Evolutionary conservation across 1,139 yeast species (phyloP).

Genomic region (Yamadazyma epiphylla): DNA sequence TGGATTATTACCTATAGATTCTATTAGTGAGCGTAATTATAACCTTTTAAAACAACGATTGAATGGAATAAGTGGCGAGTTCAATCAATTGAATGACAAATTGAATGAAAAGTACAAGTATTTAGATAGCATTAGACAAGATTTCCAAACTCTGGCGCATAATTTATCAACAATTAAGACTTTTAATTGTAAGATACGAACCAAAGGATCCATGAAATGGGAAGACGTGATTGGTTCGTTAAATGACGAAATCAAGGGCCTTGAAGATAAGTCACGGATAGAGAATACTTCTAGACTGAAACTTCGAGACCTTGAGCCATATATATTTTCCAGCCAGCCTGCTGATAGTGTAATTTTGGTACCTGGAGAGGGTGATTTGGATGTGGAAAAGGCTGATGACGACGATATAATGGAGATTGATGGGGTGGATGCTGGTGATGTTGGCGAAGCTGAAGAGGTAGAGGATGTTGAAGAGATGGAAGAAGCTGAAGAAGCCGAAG

Average conservation of each 20-base stretch:
- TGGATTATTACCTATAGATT: constrained; percentile 31
- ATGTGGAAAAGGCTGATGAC: constrained; percentile 18
- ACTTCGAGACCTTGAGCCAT: constrained; percentile 44
- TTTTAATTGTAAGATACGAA: constrained; percentile 6
- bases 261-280: constrained; percentile 27
- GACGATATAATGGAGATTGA: constrained; percentile 7
- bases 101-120: constrained; percentile 18
- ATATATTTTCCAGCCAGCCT: constrained; percentile 44
- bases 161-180: not conserved
- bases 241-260: constrained; percentile 24
- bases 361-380: constrained; percentile 2
- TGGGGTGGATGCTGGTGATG: constrained; percentile 1
- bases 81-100: not conserved
- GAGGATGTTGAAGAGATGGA: not conserved
- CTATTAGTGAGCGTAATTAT: not conserved
- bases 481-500: constrained; percentile 6
- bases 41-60: not conserved
- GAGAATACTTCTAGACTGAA: constrained; percentile 34
- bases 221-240: constrained; percentile 21
- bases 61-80: too few species aligned
- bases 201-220: constrained; percentile 22
- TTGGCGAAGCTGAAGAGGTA: constrained; percentile 1
- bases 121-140: constrained; percentile 26
- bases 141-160: constrained; percentile 21
- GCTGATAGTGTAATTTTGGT: constrained; percentile 34